Evolutionary conservation across 2,329 filamentous ascomycete species (phyloP).

Genomic region (Biscogniauxia marginata): DNA sequence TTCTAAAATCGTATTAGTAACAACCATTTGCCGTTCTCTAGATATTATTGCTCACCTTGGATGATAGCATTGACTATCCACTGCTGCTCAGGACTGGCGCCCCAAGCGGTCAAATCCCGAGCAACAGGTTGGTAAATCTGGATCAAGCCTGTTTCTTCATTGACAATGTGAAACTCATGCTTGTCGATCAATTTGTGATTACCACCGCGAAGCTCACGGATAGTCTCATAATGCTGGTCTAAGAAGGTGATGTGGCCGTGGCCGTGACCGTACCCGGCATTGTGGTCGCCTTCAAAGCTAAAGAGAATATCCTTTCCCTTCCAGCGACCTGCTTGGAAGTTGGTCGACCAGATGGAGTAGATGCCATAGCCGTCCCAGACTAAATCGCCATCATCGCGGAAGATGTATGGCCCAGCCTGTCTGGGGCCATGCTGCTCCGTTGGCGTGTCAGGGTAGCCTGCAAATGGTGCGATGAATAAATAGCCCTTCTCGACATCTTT

Average conservation of each 20-base stretch:
- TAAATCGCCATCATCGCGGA: conserved; percentile 52
- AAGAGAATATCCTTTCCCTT: conserved; percentile 52
- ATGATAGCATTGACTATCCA: conserved; percentile 57
- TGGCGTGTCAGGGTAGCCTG: conserved; percentile 35
- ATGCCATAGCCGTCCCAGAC: conserved; percentile 57
- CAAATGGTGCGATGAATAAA: conserved; percentile 43
- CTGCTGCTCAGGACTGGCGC: conserved; percentile 46
- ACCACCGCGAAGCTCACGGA: conserved; percentile 51
- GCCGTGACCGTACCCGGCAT: conserved; percentile 50
- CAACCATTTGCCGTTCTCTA: neutral
- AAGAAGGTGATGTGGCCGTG: conserved; percentile 54
- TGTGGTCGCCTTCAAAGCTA: conserved; percentile 53
- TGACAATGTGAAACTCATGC: conserved; percentile 55
- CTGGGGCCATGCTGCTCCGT: conserved; percentile 44
- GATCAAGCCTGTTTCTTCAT: conserved; percentile 52
- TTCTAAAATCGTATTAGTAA: conserved; percentile 21
- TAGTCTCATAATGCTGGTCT: conserved; percentile 53
- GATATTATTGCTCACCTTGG: conserved; percentile 41
- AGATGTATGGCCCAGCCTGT: conserved; percentile 55
- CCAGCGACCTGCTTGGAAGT: conserved; percentile 52
- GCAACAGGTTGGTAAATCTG: conserved; percentile 53
- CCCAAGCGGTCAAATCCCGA: conserved; percentile 43
- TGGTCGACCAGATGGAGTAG: conserved; percentile 51
- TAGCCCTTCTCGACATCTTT: conserved; percentile 41
- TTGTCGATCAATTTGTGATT: conserved; percentile 51